Conservation (phyloP, 345 rosid genomes). For the Arabidopsis arenosa region DNA sequence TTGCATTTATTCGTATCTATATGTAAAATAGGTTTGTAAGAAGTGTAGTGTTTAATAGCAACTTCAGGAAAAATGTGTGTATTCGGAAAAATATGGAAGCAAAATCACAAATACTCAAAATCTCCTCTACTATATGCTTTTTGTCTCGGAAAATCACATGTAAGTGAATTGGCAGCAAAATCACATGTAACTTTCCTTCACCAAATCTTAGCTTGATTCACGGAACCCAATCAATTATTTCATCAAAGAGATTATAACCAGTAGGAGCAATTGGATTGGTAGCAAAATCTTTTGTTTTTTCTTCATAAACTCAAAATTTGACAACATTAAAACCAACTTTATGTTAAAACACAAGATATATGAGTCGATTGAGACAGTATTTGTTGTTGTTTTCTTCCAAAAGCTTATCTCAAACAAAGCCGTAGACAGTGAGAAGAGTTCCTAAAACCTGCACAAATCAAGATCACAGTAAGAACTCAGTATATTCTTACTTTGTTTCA, state of each 20-base stretch:
- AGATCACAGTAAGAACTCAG: slow-evolving; percentile 33
- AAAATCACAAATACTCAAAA: background rate
- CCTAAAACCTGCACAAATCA: slow-evolving; percentile 39
- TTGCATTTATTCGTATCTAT: slow-evolving; percentile 14
- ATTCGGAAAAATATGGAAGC: background rate
- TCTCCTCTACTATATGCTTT: background rate
- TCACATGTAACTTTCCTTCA: background rate
- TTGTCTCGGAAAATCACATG: background rate
- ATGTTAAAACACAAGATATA: slow-evolving; percentile 23
- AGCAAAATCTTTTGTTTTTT: slow-evolving; percentile 9
- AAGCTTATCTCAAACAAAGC: slow-evolving; percentile 1
- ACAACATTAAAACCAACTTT: slow-evolving; percentile 27
- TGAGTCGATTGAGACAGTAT: slow-evolving; percentile 25
- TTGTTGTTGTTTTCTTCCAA: slow-evolving; percentile 14
- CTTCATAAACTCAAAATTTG: slow-evolving; percentile 20
- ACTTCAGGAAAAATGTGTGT: slow-evolving; percentile 1
- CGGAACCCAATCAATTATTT: background rate
- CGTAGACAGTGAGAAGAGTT: slow-evolving; percentile 27
- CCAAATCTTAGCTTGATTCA: background rate
- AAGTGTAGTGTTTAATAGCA: slow-evolving; percentile 9
- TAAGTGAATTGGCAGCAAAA: background rate
- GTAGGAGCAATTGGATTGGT: background rate
- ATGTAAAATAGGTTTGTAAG: slow-evolving; percentile 33
- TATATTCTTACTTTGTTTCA: background rate
- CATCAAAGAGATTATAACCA: background rate